These are phyloP conservation scores for Albifimbria verrucaria DNA, from an alignment of 2,329 filamentous ascomycete genomes.

Conservation along the genomic window DNA sequence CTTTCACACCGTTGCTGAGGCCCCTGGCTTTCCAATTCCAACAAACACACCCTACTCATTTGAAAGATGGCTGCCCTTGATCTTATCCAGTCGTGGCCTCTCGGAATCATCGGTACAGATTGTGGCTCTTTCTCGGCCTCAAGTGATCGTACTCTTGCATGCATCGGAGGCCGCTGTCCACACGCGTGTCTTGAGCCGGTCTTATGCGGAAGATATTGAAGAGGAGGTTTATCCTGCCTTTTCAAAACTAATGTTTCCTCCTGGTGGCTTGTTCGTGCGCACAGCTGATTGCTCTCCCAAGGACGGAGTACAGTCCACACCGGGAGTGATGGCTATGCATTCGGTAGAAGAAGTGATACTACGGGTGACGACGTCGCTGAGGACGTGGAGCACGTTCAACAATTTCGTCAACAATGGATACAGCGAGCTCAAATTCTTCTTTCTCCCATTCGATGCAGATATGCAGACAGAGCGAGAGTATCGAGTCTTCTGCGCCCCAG, in stretches of 20 bases:
- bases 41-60: conserved; percentile 34
- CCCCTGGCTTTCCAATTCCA: conserved; percentile 22
- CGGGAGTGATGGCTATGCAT: conserved; percentile 21
- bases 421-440: conserved; percentile 27
- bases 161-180: conserved; percentile 29
- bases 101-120: conserved; percentile 20
- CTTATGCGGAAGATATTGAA: conserved; percentile 28
- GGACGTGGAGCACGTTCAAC: conserved; percentile 30
- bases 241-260: conserved; percentile 21
- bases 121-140: conserved; percentile 21
- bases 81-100: conserved; percentile 30
- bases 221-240: conserved; percentile 25
- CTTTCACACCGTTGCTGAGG: conserved; percentile 29
- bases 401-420: conserved; percentile 16
- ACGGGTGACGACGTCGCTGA: conserved; percentile 33
- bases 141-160: conserved; percentile 25
- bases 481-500: conserved; percentile 39
- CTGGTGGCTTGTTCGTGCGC: conserved; percentile 37
- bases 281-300: conserved; percentile 41
- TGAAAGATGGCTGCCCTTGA: conserved; percentile 37
- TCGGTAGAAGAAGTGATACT: conserved; percentile 29
- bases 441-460: conserved; percentile 36
- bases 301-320: conserved; percentile 26
- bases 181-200: conserved; percentile 21
- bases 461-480: conserved; percentile 37